Conservation (phyloP, 805 yeast species). For the Debaryomyces tyrocola region DNA sequence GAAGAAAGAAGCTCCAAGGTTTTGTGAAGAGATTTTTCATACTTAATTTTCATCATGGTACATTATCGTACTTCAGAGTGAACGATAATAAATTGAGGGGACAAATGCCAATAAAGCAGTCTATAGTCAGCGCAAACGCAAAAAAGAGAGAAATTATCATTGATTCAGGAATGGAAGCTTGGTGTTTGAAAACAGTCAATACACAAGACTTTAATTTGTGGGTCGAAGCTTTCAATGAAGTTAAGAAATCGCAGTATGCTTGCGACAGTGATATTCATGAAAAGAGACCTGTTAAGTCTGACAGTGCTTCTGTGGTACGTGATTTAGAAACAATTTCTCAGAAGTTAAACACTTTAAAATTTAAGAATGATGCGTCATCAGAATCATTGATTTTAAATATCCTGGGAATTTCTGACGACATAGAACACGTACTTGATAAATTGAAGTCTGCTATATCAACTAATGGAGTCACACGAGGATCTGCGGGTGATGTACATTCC, state of each 20-base stretch:
- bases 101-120: constrained; percentile 80
- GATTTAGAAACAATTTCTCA: constrained; percentile 20
- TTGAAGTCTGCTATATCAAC: constrained; percentile 7
- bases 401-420: constrained; percentile 17
- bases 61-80: constrained; percentile 78
- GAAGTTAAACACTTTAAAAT: constrained; percentile 21
- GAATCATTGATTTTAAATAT: constrained; percentile 3
- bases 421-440: constrained; percentile 15
- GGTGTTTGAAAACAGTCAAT: constrained; percentile 77
- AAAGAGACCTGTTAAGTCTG: constrained; percentile 10
- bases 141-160: constrained; percentile 68
- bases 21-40: constrained; percentile 83
- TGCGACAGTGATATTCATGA: constrained; percentile 6
- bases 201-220: constrained; percentile 72
- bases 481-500: constrained; percentile 25
- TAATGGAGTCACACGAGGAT: background rate
- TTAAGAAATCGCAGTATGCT: constrained; percentile 31
- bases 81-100: constrained; percentile 79
- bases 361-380: constrained; percentile 4
- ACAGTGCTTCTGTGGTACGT: constrained; percentile 3
- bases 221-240: constrained; percentile 73
- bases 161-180: constrained; percentile 93
- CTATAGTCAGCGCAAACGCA: constrained; percentile 79
- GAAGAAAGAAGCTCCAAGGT: constrained; percentile 81
- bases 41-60: constrained; percentile 77